Conservation (phyloP, 164 flowering plant species). For the Echeveria elegans region DNA sequence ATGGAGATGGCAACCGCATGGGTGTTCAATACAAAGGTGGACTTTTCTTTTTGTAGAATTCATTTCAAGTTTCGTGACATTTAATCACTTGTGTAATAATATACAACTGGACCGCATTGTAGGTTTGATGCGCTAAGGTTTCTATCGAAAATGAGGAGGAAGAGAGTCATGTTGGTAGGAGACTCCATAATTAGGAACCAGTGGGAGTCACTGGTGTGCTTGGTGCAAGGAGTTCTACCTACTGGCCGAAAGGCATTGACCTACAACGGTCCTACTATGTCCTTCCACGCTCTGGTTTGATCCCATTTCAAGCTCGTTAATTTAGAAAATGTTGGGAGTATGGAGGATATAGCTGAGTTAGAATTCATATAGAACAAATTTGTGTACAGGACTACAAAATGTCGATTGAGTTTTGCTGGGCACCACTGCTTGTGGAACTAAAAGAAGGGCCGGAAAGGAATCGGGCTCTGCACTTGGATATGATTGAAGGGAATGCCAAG, state of each 20-base stretch:
- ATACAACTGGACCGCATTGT: not conserved
- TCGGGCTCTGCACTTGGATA: constrained; percentile 42
- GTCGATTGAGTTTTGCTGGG: constrained; percentile 77
- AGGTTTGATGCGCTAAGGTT: constrained; percentile 81
- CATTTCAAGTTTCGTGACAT: too few species aligned
- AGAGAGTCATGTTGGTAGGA: constrained; percentile 84
- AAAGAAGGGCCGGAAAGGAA: constrained; percentile 37
- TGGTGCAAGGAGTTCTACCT: constrained; percentile 60
- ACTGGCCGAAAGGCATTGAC: constrained; percentile 34
- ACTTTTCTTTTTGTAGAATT: too few species aligned
- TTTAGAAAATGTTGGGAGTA: constrained; percentile 20
- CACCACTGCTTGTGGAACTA: constrained; percentile 73
- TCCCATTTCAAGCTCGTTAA: constrained; percentile 26
- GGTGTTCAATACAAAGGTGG: constrained; percentile 72
- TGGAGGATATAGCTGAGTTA: too few species aligned
- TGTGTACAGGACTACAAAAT: constrained; percentile 81
- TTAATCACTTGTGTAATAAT: too few species aligned
- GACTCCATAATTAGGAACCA: constrained; percentile 92
- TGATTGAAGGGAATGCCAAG: constrained; percentile 36
- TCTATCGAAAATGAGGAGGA: constrained; percentile 72
- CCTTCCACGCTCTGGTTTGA: constrained; percentile 50
- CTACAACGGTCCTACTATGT: constrained; percentile 50
- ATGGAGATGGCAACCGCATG: constrained; percentile 72
- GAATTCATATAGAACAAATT: too few species aligned
- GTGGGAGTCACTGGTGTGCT: constrained; percentile 87